Conservation (phyloP, 805 yeast species). For the Torulaspora quercuum region DNA sequence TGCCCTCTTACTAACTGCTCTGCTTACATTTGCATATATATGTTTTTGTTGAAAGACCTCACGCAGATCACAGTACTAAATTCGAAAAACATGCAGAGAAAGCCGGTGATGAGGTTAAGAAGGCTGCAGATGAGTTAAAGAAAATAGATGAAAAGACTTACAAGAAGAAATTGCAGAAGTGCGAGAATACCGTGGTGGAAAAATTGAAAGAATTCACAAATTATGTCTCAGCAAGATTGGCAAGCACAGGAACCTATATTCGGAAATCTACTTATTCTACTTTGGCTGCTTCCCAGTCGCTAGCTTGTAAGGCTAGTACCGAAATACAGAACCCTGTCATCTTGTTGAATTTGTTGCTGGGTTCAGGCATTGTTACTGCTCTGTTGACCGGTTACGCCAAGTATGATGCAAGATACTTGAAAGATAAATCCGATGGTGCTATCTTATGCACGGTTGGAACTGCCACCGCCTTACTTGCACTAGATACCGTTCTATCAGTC, state of each 20-base stretch:
- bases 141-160: constrained; percentile 32
- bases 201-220: constrained; percentile 6
- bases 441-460: constrained; percentile 52
- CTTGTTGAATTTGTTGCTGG: constrained; percentile 49
- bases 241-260: constrained; percentile 4
- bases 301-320: constrained; percentile 11
- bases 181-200: constrained; percentile 9
- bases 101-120: constrained; percentile 33
- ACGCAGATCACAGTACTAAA: constrained; percentile 10
- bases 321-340: constrained; percentile 65
- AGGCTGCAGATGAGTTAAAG: constrained; percentile 33
- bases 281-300: constrained; percentile 19
- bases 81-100: constrained; percentile 19
- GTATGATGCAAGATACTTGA: constrained; percentile 49
- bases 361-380: constrained; percentile 47
- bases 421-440: constrained; percentile 42
- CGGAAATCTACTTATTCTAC: constrained; percentile 14
- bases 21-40: constrained; percentile 15
- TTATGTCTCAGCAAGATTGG: constrained; percentile 10
- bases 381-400: constrained; percentile 47
- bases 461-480: constrained; percentile 50
- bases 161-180: constrained; percentile 29
- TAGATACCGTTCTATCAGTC: constrained; percentile 53
- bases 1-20: constrained; percentile 11
- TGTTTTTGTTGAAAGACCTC: constrained; percentile 18